Percentiles rank a stretch among this genome's conserved stretches.
Conservation (phyloP, 2,329 filamentous ascomycete genomes). For the Trichoderma endophyticum region DNA sequence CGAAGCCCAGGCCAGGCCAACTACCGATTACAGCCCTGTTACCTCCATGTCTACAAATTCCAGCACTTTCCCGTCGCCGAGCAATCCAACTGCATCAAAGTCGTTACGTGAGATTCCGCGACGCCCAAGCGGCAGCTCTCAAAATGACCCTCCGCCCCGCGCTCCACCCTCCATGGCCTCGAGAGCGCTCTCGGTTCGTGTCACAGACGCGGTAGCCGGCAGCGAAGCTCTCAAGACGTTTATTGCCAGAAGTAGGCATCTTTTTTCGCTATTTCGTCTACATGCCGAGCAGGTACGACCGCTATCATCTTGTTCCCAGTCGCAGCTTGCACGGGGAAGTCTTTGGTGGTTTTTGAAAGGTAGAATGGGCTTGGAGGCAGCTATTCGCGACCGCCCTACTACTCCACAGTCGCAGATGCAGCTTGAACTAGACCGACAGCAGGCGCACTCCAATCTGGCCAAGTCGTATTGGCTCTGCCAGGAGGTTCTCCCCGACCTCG, state of each 20-base stretch:
- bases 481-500: constrained; percentile 50
- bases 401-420: constrained; percentile 51
- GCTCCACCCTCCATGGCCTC: constrained; percentile 26
- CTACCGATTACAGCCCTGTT: constrained; percentile 41
- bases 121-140: constrained; percentile 27
- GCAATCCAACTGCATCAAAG: constrained; percentile 12
- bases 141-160: constrained; percentile 23
- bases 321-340: constrained; percentile 68
- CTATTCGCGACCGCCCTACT: constrained; percentile 62
- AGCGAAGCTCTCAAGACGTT: constrained; percentile 71
- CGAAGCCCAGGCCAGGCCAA: constrained; percentile 25
- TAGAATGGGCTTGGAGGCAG: constrained; percentile 68
- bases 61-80: constrained; percentile 28
- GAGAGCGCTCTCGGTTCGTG: constrained; percentile 36
- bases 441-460: constrained; percentile 80
- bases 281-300: constrained; percentile 73
- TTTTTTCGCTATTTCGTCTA: constrained; percentile 71
- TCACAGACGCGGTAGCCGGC: constrained; percentile 46
- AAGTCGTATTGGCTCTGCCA: constrained; percentile 81
- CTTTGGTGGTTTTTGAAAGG: constrained; percentile 91
- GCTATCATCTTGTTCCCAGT: constrained; percentile 58
- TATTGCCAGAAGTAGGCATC: constrained; percentile 65
- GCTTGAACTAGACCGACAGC: constrained; percentile 58
- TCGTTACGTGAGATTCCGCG: constrained; percentile 18
- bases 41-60: constrained; percentile 37